A percentile compares a stretch with the other conserved stretches of the same genome.
Conservation (phyloP, 345 rosid species). For the Eucalyptus coolabah region DNA sequence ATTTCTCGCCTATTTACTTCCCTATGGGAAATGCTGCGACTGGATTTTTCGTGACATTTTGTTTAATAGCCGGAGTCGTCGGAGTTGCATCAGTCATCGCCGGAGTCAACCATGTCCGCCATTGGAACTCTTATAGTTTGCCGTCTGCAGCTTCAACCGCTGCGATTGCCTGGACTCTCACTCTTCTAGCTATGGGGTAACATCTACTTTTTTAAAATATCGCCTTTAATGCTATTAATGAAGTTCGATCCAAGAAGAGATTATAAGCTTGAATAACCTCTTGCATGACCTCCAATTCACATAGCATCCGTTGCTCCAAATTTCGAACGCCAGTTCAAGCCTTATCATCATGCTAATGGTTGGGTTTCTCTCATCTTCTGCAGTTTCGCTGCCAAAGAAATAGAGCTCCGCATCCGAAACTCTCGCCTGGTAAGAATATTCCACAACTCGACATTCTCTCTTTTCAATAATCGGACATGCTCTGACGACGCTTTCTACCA, state of each 20-base stretch:
- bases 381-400: conserved; percentile 92
- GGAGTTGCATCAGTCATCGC: conserved; percentile 70
- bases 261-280: background rate
- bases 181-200: conserved; percentile 89
- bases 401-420: conserved; percentile 56
- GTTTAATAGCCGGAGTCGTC: conserved; percentile 78
- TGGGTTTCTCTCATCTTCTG: background rate
- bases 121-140: conserved; percentile 44
- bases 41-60: conserved; percentile 75
- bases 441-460: background rate
- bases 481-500: background rate
- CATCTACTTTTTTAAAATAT: background rate
- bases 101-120: conserved; percentile 57
- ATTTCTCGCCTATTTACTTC: conserved; percentile 84
- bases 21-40: conserved; percentile 98
- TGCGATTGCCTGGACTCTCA: conserved; percentile 78
- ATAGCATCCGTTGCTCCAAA: background rate
- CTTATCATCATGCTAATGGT: background rate
- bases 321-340: background rate
- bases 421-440: conserved; percentile 54
- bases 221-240: background rate
- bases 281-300: background rate
- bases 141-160: conserved; percentile 73
- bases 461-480: background rate
- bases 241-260: background rate